Conservation (phyloP, 1,284 basidiomycete species). For the Takashimella tepidaria region DNA sequence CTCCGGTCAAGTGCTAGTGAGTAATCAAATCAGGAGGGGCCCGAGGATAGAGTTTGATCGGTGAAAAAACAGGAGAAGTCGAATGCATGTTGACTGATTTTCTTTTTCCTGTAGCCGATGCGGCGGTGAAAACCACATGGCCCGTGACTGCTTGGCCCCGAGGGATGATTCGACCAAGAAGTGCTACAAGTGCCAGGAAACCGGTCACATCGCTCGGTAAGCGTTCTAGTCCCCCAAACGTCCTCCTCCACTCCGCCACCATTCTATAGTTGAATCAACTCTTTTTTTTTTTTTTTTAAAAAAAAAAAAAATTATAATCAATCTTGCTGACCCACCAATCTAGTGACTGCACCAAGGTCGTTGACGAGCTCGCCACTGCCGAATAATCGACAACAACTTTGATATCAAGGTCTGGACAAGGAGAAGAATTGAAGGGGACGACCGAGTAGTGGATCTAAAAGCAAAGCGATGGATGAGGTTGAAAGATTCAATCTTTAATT, state of each 20-base stretch:
- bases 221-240: no score
- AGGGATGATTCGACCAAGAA: slow-evolving; percentile 42
- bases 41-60: background rate
- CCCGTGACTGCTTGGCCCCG: slow-evolving; percentile 46
- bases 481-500: no score
- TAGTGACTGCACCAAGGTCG: background rate
- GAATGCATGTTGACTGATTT: background rate
- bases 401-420: no score
- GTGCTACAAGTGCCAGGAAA: slow-evolving; percentile 48
- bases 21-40: slow-evolving; percentile 12
- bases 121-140: slow-evolving; percentile 46
- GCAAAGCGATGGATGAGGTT: no score
- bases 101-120: slow-evolving; percentile 35
- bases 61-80: background rate
- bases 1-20: slow-evolving; percentile 48
- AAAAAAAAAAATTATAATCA: no score
- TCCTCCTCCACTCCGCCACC: no score
- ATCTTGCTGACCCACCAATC: no score
- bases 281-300: no score
- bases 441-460: no score
- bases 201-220: slow-evolving; percentile 44
- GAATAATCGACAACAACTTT: no score
- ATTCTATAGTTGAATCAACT: no score
- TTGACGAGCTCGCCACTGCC: background rate
- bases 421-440: no score